Percentiles rank a stretch among this genome's conserved stretches.
These are phyloP conservation scores for Oropetium thomaeum DNA, from an alignment of 176 grass and related monocot species.

Conservation along the genomic window DNA sequence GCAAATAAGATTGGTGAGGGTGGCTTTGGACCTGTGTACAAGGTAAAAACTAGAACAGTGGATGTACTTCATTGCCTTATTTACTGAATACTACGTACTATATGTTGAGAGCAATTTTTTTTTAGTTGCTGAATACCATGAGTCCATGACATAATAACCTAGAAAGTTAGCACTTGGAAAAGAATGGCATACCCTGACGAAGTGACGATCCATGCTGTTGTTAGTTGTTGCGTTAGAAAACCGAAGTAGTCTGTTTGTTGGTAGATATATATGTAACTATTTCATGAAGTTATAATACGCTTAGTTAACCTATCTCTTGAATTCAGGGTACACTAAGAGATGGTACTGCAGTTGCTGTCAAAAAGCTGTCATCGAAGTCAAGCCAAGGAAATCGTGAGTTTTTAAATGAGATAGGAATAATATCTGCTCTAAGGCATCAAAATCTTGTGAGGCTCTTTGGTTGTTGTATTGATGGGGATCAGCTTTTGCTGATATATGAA, in stretches of 20 bases:
- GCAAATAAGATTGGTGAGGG: constrained; percentile 77
- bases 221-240: constrained; percentile 6
- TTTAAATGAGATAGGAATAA: constrained; percentile 90
- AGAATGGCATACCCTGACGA: not conserved
- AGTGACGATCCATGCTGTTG: not conserved
- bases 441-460: constrained; percentile 91
- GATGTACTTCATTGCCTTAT: not conserved
- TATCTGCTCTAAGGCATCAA: constrained; percentile 85
- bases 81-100: not conserved
- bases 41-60: constrained; percentile 44
- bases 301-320: not conserved
- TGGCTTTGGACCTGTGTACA: constrained; percentile 83
- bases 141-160: not conserved
- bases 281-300: constrained; percentile 7
- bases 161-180: not conserved
- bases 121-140: not conserved
- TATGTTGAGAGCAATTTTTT: not conserved
- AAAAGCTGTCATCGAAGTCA: constrained; percentile 78
- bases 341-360: constrained; percentile 77
- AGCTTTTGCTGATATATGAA: constrained; percentile 81
- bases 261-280: not conserved
- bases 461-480: constrained; percentile 81
- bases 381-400: constrained; percentile 92
- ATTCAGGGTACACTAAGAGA: constrained; percentile 62
- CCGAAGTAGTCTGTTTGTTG: not conserved